These are phyloP conservation scores for Akebia trifoliata DNA, from an alignment of 164 flowering plant species.

Conservation along the genomic window DNA sequence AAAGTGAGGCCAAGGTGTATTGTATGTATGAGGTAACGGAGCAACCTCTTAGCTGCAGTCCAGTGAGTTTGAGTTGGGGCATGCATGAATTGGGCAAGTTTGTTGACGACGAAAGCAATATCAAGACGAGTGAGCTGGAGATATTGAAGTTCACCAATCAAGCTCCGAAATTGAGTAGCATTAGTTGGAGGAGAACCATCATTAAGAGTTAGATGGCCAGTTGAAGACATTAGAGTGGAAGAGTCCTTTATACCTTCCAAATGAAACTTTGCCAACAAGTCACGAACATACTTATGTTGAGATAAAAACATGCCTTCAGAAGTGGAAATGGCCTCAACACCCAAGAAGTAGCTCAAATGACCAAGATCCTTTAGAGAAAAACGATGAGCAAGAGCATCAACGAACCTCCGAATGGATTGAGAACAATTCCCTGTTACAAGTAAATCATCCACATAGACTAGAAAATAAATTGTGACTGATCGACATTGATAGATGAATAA, in stretches of 20 bases:
- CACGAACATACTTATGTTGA: slow-evolving; percentile 7
- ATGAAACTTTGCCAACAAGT: slow-evolving; percentile 10
- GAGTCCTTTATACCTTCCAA: slow-evolving; percentile 4
- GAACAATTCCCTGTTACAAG: no score
- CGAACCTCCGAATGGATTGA: no score
- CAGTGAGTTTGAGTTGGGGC: no score
- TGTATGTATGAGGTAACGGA: slow-evolving; percentile 8
- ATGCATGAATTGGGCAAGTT: slow-evolving; percentile 11
- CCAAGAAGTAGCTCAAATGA: no score
- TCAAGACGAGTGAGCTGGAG: slow-evolving; percentile 1
- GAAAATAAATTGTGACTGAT: no score
- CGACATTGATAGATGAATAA: background rate
- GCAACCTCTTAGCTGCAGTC: slow-evolving; percentile 9
- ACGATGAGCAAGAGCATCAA: background rate
- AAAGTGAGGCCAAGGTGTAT: slow-evolving; percentile 6
- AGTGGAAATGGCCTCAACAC: slow-evolving; percentile 7
- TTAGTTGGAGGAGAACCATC: slow-evolving; percentile 1
- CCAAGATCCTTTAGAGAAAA: background rate
- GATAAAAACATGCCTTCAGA: slow-evolving; percentile 7
- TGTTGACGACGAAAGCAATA: slow-evolving; percentile 10
- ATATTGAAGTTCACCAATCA: no score
- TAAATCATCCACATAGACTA: no score
- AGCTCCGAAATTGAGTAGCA: slow-evolving; percentile 8
- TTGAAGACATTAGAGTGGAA: no score
- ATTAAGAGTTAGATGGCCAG: background rate